phyloP scores from a whole-genome alignment of 2,329 filamentous ascomycete genomes.

The Aspergillus sp. region DNA sequence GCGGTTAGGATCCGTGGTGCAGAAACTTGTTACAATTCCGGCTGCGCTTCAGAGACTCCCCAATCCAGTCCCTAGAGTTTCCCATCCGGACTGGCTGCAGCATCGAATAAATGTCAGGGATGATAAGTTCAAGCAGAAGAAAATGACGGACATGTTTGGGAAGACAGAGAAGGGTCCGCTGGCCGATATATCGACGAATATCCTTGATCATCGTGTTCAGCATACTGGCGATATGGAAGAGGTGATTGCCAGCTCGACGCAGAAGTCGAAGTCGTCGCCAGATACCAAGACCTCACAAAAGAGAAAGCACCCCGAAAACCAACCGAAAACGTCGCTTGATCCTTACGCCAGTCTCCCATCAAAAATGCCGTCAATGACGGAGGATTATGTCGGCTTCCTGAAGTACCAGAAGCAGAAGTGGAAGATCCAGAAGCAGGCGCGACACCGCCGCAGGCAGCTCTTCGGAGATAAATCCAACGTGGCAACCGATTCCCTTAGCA shows the following conservation, averaged over 20 bases:
- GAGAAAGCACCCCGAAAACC: constrained; percentile 62
- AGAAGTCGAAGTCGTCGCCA: constrained; percentile 55
- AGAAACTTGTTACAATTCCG: constrained; percentile 97
- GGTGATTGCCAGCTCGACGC: constrained; percentile 52
- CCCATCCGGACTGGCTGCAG: constrained; percentile 95
- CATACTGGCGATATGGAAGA: constrained; percentile 66
- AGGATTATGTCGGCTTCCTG: constrained; percentile 81
- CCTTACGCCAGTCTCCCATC: constrained; percentile 75
- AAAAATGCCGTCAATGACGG: constrained; percentile 71
- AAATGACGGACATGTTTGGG: constrained; percentile 85
- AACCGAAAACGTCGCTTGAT: constrained; percentile 53
- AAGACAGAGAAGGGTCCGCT: constrained; percentile 55
- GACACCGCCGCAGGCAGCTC: constrained; percentile 73
- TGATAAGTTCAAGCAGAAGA: constrained; percentile 96
- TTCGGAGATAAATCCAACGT: constrained; percentile 73
- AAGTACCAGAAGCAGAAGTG: constrained; percentile 97
- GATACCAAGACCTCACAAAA: constrained; percentile 53
- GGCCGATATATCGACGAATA: constrained; percentile 60
- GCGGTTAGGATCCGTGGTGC: constrained; percentile 89
- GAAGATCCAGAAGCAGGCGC: constrained; percentile 92
- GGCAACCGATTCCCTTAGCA: constrained; percentile 53
- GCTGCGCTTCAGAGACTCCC: constrained; percentile 89
- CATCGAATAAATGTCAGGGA: constrained; percentile 89
- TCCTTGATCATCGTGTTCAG: constrained; percentile 47
- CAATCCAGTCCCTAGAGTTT: constrained; percentile 87